phyloP scores from a whole-genome alignment of 352 stramenopile species.

The Pythium phragmitis region DNA sequence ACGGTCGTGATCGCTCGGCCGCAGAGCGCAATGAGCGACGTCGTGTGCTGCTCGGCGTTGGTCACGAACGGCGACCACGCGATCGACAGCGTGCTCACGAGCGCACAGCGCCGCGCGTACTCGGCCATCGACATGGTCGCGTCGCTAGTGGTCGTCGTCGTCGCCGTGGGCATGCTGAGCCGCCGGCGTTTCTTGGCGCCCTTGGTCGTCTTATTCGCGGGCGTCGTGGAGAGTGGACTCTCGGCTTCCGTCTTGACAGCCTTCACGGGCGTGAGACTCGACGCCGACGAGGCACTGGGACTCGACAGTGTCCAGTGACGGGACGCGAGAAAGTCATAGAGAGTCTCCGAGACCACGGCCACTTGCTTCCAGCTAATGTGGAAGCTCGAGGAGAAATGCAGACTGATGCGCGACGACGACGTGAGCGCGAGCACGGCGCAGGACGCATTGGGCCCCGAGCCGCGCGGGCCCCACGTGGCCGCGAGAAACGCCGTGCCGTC shows the following conservation, averaged over 20 bases:
- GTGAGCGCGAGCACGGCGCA: constrained; percentile 71
- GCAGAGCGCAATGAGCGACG: constrained; percentile 66
- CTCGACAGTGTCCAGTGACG: constrained; percentile 35
- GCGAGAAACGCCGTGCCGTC: constrained; percentile 55
- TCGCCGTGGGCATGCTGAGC: neutral
- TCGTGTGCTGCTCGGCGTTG: constrained; percentile 40
- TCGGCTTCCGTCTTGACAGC: neutral
- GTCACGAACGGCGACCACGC: constrained; percentile 73
- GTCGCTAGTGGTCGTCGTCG: neutral
- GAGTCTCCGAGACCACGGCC: constrained; percentile 65
- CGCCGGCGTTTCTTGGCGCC: constrained; percentile 26
- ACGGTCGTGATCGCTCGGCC: constrained; percentile 65
- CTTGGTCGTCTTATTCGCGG: constrained; percentile 14
- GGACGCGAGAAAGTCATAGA: constrained; percentile 61
- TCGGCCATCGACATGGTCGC: constrained; percentile 43
- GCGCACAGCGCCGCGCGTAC: constrained; percentile 54
- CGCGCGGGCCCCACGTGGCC: constrained; percentile 68
- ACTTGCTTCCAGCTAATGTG: constrained; percentile 76
- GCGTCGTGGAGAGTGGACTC: constrained; percentile 3
- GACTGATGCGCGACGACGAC: constrained; percentile 50
- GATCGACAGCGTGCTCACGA: constrained; percentile 63
- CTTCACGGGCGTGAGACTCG: neutral
- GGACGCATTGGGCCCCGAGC: constrained; percentile 65
- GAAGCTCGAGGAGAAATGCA: constrained; percentile 80
- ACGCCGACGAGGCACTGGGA: neutral